These are phyloP conservation scores for Chalciporus piperatus DNA, from an alignment of 768 basidiomycete genomes.

Conservation along the genomic window DNA sequence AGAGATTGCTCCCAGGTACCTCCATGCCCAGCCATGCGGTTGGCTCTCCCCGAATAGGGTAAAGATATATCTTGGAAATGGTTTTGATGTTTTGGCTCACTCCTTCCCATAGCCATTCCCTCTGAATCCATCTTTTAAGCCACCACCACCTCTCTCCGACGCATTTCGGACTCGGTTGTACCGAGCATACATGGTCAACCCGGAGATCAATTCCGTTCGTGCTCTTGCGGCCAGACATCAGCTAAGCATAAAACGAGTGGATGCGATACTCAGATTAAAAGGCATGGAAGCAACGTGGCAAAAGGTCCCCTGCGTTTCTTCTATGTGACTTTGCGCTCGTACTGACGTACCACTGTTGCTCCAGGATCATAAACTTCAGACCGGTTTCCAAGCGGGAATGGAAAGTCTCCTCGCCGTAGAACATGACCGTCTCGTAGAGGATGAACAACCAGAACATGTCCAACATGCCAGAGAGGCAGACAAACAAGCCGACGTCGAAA, in stretches of 20 bases:
- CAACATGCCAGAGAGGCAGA: constrained; percentile 57
- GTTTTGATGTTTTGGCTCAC: background rate
- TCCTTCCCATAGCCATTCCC: constrained; percentile 69
- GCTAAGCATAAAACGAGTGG: constrained; percentile 73
- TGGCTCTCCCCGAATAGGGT: constrained; percentile 64
- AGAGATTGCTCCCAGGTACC: constrained; percentile 20
- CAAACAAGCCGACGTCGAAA: constrained; percentile 52
- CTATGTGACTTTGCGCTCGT: constrained; percentile 2
- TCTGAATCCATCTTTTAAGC: constrained; percentile 79
- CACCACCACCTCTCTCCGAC: constrained; percentile 75
- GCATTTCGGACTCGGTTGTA: constrained; percentile 56
- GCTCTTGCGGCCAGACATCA: constrained; percentile 59
- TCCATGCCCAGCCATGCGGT: constrained; percentile 43
- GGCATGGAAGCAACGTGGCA: constrained; percentile 68
- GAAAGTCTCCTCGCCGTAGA: constrained; percentile 67
- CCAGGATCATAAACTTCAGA: constrained; percentile 69
- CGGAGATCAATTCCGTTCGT: constrained; percentile 53
- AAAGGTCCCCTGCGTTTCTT: constrained; percentile 51
- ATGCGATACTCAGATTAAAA: constrained; percentile 82
- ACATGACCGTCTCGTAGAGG: constrained; percentile 9
- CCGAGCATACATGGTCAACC: constrained; percentile 56
- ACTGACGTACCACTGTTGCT: background rate
- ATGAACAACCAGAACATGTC: background rate
- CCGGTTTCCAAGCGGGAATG: constrained; percentile 79
- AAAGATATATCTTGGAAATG: constrained; percentile 32